Base-by-base conservation (phyloP, 2,329 filamentous ascomycete genomes). In the Colletotrichum ledebouriae region DNA sequence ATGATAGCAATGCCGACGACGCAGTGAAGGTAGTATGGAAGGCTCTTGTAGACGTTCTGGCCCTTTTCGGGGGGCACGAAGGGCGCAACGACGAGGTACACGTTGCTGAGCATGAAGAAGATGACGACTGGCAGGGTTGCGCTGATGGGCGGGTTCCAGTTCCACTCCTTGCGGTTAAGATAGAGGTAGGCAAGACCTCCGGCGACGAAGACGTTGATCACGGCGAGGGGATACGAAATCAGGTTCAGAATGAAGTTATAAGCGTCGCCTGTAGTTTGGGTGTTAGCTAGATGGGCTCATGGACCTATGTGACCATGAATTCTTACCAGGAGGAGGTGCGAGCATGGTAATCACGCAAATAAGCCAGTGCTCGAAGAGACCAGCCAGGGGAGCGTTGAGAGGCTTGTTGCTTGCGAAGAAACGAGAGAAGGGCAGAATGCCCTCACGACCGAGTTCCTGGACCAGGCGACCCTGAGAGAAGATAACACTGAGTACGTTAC, bases 401-500 rank as follows among this genome's bases (percentile, higher is more conserved):
- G 89, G 89, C 52, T 85, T 82, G 77, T 89, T 91, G 76, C 86
- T 88, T 12, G 89, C 88, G 83, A 87, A 91, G 72, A 91, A 80
- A 1, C 81, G 79, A 0, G 88, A 89, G 65, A 87, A 89, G 0
- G 89, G 89, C 2, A 92, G 77, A n/a, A 91, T 83, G 33, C 89
- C 89, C 76, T 91, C 89, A 11, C 88, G 86, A 4, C 87, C 89
- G 15, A 91, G 84, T 75, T 90, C 89, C 76, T 90, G 89, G 0
- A 89, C 89, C 5, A 91, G 79, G 60, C 89, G 85, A 6, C 89
- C 88, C 76, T 91, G 89, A 0, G 89, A 89, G 78, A 92, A 92
- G 70, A 91, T 91, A 70, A 91, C 88, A 64, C 84, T 86, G 53
- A 92, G 81, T 13, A 92, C 87, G 72, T 91, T 92, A 33, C 89